Evolutionary conservation across 2,329 filamentous ascomycete species (phyloP).

Genomic region (Alternaria ethzedia): DNA sequence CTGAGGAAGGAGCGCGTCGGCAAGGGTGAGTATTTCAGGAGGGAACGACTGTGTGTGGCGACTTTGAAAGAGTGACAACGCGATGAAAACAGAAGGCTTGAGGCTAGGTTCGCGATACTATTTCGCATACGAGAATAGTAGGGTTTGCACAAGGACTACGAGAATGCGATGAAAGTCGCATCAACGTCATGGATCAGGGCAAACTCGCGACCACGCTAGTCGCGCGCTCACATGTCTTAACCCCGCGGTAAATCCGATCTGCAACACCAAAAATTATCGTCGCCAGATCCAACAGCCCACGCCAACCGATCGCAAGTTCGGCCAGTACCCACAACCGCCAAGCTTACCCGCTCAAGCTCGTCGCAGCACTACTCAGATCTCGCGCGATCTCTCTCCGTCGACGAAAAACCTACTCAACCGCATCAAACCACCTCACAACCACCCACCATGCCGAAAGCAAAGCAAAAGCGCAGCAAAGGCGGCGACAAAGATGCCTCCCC

Average conservation of each 20-base stretch:
- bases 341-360: neutral
- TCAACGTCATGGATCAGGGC: slow-evolving; percentile 2
- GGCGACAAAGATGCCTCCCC: slow-evolving; percentile 48
- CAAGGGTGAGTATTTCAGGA: neutral
- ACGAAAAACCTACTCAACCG: neutral
- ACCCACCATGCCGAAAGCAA: slow-evolving; percentile 55
- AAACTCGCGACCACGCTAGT: slow-evolving; percentile 6
- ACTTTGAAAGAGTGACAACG: slow-evolving; percentile 3
- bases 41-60: neutral
- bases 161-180: neutral
- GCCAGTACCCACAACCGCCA: neutral
- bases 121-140: neutral
- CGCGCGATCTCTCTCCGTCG: neutral
- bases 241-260: slow-evolving; percentile 23
- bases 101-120: neutral
- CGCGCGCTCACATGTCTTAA: slow-evolving; percentile 30
- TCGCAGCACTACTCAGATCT: neutral
- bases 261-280: slow-evolving; percentile 31
- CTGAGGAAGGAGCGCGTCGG: neutral
- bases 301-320: slow-evolving; percentile 6
- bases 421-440: neutral
- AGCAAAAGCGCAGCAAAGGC: slow-evolving; percentile 44
- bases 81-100: neutral
- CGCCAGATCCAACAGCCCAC: slow-evolving; percentile 17
- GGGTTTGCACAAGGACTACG: neutral